Evolutionary conservation across 192 early-diverging fungal genomes (phyloP).

Genomic region (Gryganskiella cystojenkinii): DNA sequence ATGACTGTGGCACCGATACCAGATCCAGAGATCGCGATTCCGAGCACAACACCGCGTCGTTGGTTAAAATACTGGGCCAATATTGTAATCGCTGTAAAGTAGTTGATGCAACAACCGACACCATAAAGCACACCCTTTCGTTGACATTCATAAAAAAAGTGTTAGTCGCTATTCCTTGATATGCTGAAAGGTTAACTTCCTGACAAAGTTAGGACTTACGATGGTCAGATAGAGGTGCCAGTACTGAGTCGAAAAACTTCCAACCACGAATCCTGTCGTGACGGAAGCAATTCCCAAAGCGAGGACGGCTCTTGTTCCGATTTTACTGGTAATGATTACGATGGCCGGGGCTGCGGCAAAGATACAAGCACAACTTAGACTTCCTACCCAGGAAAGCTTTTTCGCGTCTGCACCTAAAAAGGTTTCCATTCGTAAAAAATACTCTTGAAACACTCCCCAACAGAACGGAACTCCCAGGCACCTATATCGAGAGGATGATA

Average conservation of each 20-base stretch:
- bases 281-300: neutral
- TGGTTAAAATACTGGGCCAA: constrained; percentile 11
- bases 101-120: constrained; percentile 6
- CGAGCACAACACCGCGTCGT: constrained; percentile 1
- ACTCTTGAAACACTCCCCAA: constrained; percentile 27
- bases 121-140: constrained; percentile 18
- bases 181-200: neutral
- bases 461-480: constrained; percentile 13
- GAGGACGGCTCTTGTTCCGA: constrained; percentile 6
- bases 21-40: constrained; percentile 16
- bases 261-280: constrained; percentile 11
- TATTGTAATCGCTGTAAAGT: constrained; percentile 12
- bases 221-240: constrained; percentile 22
- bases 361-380: constrained; percentile 16
- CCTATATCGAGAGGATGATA: constrained; percentile 4
- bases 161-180: neutral
- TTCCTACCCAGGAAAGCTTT: constrained; percentile 15
- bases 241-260: constrained; percentile 4
- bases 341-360: constrained; percentile 15
- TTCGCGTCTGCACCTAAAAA: neutral
- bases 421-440: constrained; percentile 6
- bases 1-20: constrained; percentile 15
- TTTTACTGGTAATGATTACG: neutral
- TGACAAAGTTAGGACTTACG: neutral
- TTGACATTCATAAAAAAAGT: neutral